Conservation (phyloP, 371 early-diverging fungal species). For the Mortierella sp. region DNA sequence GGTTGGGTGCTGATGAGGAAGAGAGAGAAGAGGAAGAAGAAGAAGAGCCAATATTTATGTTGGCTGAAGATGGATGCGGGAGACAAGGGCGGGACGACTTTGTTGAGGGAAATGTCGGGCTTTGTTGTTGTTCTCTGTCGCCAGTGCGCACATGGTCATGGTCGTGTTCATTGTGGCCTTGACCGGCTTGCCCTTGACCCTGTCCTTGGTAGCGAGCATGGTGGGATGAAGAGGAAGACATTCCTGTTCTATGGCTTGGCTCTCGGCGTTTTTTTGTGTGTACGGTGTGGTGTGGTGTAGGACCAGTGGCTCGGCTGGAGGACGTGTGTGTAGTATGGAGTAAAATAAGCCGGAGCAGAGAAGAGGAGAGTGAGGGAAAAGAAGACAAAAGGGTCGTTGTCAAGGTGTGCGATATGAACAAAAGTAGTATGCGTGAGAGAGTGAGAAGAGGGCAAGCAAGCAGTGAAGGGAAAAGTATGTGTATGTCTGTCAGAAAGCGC, state of each 20-base stretch:
- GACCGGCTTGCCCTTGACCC: background rate
- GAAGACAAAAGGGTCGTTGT: too few relatives aligned
- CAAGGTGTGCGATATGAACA: too few relatives aligned
- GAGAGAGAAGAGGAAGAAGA: background rate
- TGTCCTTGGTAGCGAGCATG: background rate
- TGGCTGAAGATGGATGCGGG: background rate
- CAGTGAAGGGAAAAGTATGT: too few relatives aligned
- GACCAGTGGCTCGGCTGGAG: background rate
- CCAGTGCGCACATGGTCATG: background rate
- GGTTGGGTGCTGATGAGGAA: conserved; percentile 2
- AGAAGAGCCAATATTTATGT: background rate
- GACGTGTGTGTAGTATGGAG: background rate
- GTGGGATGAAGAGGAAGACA: background rate
- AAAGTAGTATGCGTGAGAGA: too few relatives aligned
- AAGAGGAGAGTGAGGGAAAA: background rate
- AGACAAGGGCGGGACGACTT: background rate
- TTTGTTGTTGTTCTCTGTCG: background rate
- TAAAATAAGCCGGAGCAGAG: background rate
- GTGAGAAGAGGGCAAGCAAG: too few relatives aligned
- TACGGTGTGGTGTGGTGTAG: background rate
- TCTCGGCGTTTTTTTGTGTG: background rate
- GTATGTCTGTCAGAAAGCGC: too few relatives aligned
- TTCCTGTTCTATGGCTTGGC: background rate
- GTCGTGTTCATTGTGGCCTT: background rate
- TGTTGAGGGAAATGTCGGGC: background rate